Conservation (phyloP, 2,329 filamentous ascomycete genomes). For the Lomentospora prolificans region DNA sequence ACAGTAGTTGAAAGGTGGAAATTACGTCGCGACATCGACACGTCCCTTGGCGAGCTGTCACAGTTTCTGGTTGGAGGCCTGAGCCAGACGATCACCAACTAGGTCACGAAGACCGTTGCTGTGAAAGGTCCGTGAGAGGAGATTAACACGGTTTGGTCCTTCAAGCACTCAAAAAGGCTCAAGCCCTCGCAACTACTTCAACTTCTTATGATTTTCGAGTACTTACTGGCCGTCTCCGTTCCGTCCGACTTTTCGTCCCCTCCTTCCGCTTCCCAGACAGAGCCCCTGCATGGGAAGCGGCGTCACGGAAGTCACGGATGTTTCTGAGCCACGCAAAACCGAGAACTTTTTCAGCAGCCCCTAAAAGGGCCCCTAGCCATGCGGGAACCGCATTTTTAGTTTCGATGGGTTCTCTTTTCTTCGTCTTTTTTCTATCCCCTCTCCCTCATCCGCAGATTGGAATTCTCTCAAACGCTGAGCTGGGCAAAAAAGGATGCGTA, state of each 20-base stretch:
- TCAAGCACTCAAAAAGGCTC: constrained; percentile 1
- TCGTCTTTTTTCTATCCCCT: not conserved
- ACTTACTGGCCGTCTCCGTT: not conserved
- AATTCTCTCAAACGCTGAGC: too few species aligned
- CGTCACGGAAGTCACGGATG: not conserved
- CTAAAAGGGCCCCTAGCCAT: not conserved
- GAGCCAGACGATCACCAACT: not conserved
- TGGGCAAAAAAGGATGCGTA: not conserved
- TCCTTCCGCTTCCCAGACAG: not conserved
- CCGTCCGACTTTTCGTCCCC: not conserved
- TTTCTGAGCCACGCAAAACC: not conserved
- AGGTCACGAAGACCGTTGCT: not conserved
- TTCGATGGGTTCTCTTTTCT: not conserved
- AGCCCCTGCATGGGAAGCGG: constrained; percentile 1
- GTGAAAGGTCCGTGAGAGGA: not conserved
- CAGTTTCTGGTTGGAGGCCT: not conserved
- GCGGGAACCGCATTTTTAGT: not conserved
- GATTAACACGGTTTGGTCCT: not conserved
- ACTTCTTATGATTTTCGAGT: too few species aligned
- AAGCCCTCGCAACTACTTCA: not conserved
- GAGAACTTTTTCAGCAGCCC: not conserved
- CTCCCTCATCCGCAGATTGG: not conserved
- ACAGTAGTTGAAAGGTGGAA: not conserved
- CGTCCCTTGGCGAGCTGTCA: not conserved
- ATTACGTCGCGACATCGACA: not conserved